phyloP scores from a whole-genome alignment of 768 basidiomycete species.

The Hirschioporus abietinus region DNA sequence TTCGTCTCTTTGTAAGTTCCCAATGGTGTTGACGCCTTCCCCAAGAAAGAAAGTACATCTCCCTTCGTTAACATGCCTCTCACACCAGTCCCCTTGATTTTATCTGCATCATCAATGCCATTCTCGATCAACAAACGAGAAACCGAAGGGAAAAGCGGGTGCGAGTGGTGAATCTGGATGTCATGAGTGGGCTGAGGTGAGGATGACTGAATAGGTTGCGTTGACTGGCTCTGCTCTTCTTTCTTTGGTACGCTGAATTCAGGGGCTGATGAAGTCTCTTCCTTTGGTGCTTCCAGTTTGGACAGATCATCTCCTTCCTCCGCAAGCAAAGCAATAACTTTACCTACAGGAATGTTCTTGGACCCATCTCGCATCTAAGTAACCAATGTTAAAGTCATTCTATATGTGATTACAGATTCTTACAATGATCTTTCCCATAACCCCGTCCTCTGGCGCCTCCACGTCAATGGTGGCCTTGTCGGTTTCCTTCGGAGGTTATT shows the following conservation, averaged over 20 bases:
- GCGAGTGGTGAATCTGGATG: constrained; percentile 43
- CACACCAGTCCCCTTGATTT: constrained; percentile 84
- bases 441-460: constrained; percentile 96
- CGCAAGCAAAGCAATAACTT: constrained; percentile 83
- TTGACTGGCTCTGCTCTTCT: constrained; percentile 1
- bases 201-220: constrained; percentile 16
- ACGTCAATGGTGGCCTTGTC: constrained; percentile 99
- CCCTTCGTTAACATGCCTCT: constrained; percentile 96
- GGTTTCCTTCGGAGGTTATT: constrained; percentile 67
- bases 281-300: constrained; percentile 45
- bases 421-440: constrained; percentile 96
- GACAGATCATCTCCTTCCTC: constrained; percentile 96
- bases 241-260: not conserved
- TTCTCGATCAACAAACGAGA: constrained; percentile 70
- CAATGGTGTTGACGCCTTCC: constrained; percentile 70
- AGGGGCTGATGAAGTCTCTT: constrained; percentile 14
- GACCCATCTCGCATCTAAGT: constrained; percentile 72
- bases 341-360: constrained; percentile 84
- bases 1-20: constrained; percentile 50
- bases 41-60: constrained; percentile 83
- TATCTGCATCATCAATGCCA: constrained; percentile 49
- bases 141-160: constrained; percentile 88
- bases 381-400: not conserved
- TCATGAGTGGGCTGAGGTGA: constrained; percentile 18
- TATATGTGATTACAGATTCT: constrained; percentile 23